Percentiles rank a stretch among this genome's conserved stretches.
These are phyloP conservation scores for Botrytis elliptica DNA, from an alignment of 2,329 filamentous ascomycete genomes.

Conservation along the genomic window DNA sequence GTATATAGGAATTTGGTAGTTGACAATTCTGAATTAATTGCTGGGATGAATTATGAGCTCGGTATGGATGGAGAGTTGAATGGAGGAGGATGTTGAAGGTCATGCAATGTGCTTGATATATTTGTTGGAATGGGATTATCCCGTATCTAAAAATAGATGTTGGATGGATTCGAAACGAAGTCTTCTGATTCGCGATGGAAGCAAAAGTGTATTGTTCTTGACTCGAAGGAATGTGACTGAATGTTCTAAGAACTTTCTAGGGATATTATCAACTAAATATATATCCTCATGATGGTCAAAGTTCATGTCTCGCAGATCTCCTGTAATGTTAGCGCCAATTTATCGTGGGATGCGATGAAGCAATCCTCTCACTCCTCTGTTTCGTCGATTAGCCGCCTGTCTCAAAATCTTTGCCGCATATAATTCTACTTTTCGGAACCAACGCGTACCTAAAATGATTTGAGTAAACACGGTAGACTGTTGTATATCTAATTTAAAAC, in stretches of 20 bases:
- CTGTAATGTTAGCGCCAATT: not conserved
- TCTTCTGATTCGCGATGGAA: not conserved
- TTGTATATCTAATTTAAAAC: constrained; percentile 9
- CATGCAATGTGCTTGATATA: constrained; percentile 4
- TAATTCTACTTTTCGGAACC: not conserved
- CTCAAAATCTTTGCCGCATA: constrained; percentile 9
- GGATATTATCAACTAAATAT: constrained; percentile 10
- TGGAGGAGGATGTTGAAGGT: not conserved
- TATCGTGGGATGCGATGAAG: constrained; percentile 14
- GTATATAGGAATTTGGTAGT: not conserved
- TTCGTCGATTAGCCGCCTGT: constrained; percentile 17
- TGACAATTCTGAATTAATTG: not conserved
- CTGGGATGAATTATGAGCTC: not conserved
- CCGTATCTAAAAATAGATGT: constrained; percentile 13
- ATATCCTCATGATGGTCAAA: not conserved
- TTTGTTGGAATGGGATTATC: not conserved
- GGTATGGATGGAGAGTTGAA: not conserved
- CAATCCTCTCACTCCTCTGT: constrained; percentile 17
- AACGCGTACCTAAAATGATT: not conserved
- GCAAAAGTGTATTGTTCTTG: not conserved
- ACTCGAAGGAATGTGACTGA: not conserved
- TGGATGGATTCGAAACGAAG: constrained; percentile 1
- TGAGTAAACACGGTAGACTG: not conserved
- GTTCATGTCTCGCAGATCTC: not conserved
- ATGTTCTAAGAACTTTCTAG: not conserved